These are phyloP conservation scores for Cnidoscolus chayamansa DNA, from an alignment of 441 rosid species.

Conservation along the genomic window DNA sequence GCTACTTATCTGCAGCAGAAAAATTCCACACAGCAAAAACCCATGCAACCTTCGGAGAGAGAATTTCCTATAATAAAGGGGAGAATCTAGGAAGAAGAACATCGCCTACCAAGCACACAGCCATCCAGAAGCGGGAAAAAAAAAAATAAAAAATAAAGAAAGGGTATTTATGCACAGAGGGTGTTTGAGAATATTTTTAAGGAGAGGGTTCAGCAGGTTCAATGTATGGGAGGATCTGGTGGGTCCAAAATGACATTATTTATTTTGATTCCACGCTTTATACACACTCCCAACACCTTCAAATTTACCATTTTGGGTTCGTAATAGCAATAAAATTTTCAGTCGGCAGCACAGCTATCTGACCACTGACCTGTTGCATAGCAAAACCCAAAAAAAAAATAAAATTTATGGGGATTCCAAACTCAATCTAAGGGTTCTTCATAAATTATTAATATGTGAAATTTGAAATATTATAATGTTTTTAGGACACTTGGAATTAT, in stretches of 20 bases:
- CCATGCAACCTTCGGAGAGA: not conserved
- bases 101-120: not conserved
- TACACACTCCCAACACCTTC: too few relatives aligned
- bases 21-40: conserved; percentile 11
- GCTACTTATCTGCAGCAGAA: conserved; percentile 32
- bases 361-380: too few relatives aligned
- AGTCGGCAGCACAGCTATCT: not conserved
- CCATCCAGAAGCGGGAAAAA: not conserved
- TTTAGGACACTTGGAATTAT: too few relatives aligned
- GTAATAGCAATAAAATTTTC: not conserved
- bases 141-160: not conserved
- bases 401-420: too few relatives aligned
- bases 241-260: conserved; percentile 23
- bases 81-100: conserved; percentile 25
- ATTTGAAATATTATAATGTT: too few relatives aligned
- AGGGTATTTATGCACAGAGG: not conserved
- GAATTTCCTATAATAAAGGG: conserved; percentile 24
- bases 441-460: too few relatives aligned
- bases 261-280: conserved; percentile 1
- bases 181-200: not conserved
- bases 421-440: too few relatives aligned
- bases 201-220: conserved; percentile 25
- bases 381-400: too few relatives aligned
- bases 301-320: not conserved
- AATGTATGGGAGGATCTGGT: conserved; percentile 32